Base-by-base conservation (phyloP, 495 filamentous ascomycete genomes). In the Talaromyces thailandensis region DNA sequence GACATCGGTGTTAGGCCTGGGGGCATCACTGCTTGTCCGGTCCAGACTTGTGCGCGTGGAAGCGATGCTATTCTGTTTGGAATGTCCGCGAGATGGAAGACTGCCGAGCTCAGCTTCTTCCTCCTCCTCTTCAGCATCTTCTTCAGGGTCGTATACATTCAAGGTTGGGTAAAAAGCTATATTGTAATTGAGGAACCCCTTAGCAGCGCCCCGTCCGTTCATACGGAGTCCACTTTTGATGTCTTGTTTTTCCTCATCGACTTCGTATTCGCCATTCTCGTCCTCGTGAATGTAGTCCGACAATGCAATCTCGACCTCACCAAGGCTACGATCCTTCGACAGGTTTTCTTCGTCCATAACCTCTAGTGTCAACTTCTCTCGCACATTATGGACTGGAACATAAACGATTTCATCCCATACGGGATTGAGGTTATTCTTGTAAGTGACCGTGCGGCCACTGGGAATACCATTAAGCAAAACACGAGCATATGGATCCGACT, bases 381-480 rank as follows among this genome's bases (percentile, higher is more conserved):
- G 86, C n/a, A 80, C 60, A 11, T 86, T 89, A 72, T 98, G 95
- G 61, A 99, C 83, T 0, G 95, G 93, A 0, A 99, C 83, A 72
- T 99, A 99, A 51, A 96, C 81, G 12, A 98, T 84, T 72, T 99
- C 95, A 68, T 99, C 92, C 89, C 89, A 99, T 32, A 95, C 87
- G 2, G 94, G 94, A 67, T 96, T 90, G 21, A 99, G 85, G 68
- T 96, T 96, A 70, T 93, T 99, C 67, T 92, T 86, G 76, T 93
- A 96, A 1, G 94, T 97, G 53, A 99, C 94, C 1, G 95, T 96
- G 58, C 91, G 84, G 21, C 81, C 93, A 69, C 90, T 96, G 67
- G 93, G 88, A 56, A 97, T 82, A 29, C 94, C 93, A 31, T 92
- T 95, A 29, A 96, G 82, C 51, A 97, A 76, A 8, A 97, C 88